Evolutionary conservation across 2,329 filamentous ascomycete species (phyloP).

Genomic region (Stemphylium beticola): DNA sequence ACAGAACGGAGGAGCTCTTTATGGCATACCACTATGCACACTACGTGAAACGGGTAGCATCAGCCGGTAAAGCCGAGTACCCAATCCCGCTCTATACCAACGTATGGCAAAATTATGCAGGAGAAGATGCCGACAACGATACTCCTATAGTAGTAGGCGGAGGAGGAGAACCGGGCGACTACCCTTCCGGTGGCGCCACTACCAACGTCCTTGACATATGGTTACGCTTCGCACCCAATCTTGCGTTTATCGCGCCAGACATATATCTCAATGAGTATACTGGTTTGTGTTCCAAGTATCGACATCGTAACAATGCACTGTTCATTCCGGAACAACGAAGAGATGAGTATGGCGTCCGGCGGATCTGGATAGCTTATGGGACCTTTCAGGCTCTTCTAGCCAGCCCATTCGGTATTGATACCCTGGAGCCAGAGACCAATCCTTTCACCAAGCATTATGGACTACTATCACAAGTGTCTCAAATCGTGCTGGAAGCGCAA

Average conservation of each 20-base stretch:
- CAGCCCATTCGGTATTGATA: constrained; percentile 50
- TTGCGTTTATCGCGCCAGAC: constrained; percentile 58
- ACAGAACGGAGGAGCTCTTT: constrained; percentile 54
- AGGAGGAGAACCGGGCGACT: constrained; percentile 53
- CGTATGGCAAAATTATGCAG: constrained; percentile 53
- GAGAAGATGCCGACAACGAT: constrained; percentile 19
- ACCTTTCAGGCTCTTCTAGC: constrained; percentile 29
- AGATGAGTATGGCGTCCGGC: constrained; percentile 49
- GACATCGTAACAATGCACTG: constrained; percentile 53
- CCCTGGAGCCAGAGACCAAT: constrained; percentile 38
- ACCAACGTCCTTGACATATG: constrained; percentile 48
- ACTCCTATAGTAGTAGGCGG: constrained; percentile 52
- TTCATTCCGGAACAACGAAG: constrained; percentile 62
- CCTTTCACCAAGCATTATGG: constrained; percentile 51
- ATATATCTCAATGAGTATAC: constrained; percentile 59
- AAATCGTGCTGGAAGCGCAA: constrained; percentile 49
- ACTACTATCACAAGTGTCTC: constrained; percentile 45
- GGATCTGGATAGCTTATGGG: constrained; percentile 36
- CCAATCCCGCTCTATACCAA: constrained; percentile 55
- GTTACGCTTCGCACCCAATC: constrained; percentile 54
- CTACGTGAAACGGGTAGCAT: constrained; percentile 52
- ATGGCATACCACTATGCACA: constrained; percentile 56
- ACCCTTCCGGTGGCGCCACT: constrained; percentile 55
- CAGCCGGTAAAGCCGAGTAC: constrained; percentile 52
- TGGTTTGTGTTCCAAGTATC: constrained; percentile 53